Percentiles rank a stretch among this genome's conserved stretches.
Evolutionary conservation across 129 eudicot genomes (phyloP).

Genomic region (Daucus carota): DH1_v3.0 NC_030383.2:8015001-8015500

Average conservation of each 20-base stretch:
- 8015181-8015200: conserved; percentile 46
- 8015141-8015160: conserved; percentile 37
- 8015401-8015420: too few relatives aligned
- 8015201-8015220: conserved; percentile 30
- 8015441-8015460: too few relatives aligned
- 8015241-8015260: conserved; percentile 74
- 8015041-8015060: conserved; percentile 17
- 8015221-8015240: conserved; percentile 29
- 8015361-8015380: background rate
- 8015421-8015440: too few relatives aligned
- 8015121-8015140: background rate
- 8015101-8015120: background rate
- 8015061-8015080: background rate
- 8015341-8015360: too few relatives aligned
- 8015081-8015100: too few relatives aligned
- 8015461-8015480: too few relatives aligned
- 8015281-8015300: conserved; percentile 24
- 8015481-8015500: too few relatives aligned
- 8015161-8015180: conserved; percentile 62
- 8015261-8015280: conserved; percentile 43
- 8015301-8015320: conserved; percentile 13
- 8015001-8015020: conserved; percentile 17
- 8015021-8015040: conserved; percentile 21
- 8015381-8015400: background rate
- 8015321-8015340: conserved; percentile 11